phyloP scores from a whole-genome alignment of 2,329 filamentous ascomycete species.

The Botryosphaeria dothidea region DNA sequence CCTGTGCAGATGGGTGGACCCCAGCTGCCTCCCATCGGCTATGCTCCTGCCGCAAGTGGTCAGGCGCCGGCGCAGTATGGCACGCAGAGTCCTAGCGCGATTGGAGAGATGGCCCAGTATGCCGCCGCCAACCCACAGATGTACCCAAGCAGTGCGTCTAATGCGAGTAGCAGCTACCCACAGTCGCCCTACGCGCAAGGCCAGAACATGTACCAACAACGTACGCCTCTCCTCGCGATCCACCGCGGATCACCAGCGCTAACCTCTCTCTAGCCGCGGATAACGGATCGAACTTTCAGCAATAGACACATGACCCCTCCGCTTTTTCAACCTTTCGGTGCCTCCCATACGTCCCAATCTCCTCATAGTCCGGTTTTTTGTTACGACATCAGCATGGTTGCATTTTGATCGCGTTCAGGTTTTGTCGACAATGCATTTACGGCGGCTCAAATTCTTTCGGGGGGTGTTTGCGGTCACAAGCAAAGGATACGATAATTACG shows the following conservation, averaged over 20 bases:
- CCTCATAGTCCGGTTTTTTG: slow-evolving; percentile 19
- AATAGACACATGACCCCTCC: slow-evolving; percentile 20
- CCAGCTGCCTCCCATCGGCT: slow-evolving; percentile 54
- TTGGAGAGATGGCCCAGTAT: slow-evolving; percentile 54
- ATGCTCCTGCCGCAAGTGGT: slow-evolving; percentile 48
- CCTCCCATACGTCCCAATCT: slow-evolving; percentile 16
- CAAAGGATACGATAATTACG: slow-evolving; percentile 20
- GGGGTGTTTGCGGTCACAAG: slow-evolving; percentile 30
- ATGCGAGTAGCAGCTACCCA: slow-evolving; percentile 50
- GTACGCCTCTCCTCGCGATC: slow-evolving; percentile 29
- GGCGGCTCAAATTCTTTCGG: slow-evolving; percentile 39
- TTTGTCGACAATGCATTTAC: slow-evolving; percentile 36
- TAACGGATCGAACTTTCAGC: slow-evolving; percentile 28
- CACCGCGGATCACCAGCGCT: not conserved
- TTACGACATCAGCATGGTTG: slow-evolving; percentile 20
- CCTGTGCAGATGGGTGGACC: slow-evolving; percentile 49
- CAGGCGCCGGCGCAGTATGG: slow-evolving; percentile 47
- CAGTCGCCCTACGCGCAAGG: slow-evolving; percentile 52
- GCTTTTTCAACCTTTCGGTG: slow-evolving; percentile 16
- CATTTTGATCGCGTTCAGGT: slow-evolving; percentile 18
- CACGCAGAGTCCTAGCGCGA: slow-evolving; percentile 46
- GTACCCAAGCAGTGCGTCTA: slow-evolving; percentile 45
- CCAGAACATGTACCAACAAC: slow-evolving; percentile 50
- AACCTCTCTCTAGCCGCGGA: slow-evolving; percentile 26
- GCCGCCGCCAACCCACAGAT: slow-evolving; percentile 36